Evolutionary conservation across 345 rosid species (phyloP).

Genomic region (Kernera saxatilis): DNA sequence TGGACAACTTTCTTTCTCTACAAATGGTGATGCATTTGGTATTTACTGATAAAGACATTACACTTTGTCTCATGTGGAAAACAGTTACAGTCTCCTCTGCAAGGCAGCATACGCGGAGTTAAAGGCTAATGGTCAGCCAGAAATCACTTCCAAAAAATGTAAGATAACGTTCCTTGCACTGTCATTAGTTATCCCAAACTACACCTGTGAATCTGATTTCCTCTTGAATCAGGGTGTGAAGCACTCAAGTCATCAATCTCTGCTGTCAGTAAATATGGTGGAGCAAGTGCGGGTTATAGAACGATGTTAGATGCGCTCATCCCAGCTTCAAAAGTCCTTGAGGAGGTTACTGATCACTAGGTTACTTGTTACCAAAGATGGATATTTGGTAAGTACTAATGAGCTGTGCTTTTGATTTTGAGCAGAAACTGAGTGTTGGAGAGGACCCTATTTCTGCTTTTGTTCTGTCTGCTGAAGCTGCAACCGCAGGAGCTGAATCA

Average conservation of each 20-base stretch:
- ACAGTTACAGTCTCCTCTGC: constrained; percentile 70
- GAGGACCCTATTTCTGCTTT: constrained; percentile 64
- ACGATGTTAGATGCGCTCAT: constrained; percentile 90
- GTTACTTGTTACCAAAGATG: background rate
- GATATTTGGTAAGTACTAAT: background rate
- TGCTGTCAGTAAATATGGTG: constrained; percentile 87
- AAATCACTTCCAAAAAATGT: constrained; percentile 64
- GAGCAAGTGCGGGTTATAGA: constrained; percentile 83
- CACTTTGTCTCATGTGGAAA: constrained; percentile 8
- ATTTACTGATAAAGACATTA: background rate
- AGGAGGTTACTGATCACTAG: constrained; percentile 47
- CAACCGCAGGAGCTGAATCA: constrained; percentile 81
- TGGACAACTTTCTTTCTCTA: background rate
- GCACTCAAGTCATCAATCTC: constrained; percentile 77
- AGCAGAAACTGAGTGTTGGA: constrained; percentile 72
- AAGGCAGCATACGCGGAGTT: constrained; percentile 80
- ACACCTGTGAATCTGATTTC: constrained; percentile 1
- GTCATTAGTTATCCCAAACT: background rate
- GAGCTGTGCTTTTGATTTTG: constrained; percentile 8
- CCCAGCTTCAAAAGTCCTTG: constrained; percentile 75
- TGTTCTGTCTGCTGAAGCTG: constrained; percentile 70
- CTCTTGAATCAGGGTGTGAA: constrained; percentile 58
- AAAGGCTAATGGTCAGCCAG: constrained; percentile 48
- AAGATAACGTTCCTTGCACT: constrained; percentile 30
- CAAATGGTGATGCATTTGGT: background rate